Conservation (phyloP, 2,329 filamentous ascomycete genomes). For the Chaetomium olivaceum region DNA sequence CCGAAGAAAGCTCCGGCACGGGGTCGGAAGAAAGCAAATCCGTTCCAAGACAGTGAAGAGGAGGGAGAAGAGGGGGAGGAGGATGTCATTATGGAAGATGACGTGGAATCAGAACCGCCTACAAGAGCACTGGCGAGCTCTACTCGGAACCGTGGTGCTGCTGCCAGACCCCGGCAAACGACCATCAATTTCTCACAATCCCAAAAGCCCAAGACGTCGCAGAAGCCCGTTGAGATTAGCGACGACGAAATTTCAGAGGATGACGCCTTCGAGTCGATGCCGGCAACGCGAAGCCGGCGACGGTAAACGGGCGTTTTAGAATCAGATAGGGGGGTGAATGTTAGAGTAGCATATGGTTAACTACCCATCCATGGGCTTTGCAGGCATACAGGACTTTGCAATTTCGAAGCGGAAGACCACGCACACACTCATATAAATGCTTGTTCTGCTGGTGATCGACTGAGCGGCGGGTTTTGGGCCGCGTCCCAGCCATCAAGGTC, state of each 20-base stretch:
- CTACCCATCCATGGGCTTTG: background rate
- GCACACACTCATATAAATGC: background rate
- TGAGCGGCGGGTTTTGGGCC: background rate
- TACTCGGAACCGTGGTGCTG: slow-evolving; percentile 34
- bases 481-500: background rate
- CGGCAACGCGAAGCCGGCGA: slow-evolving; percentile 37
- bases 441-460: background rate
- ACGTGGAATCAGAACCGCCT: slow-evolving; percentile 43
- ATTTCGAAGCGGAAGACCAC: background rate
- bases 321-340: background rate
- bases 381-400: background rate
- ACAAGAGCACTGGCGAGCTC: slow-evolving; percentile 40
- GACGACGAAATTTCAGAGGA: slow-evolving; percentile 66
- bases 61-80: slow-evolving; percentile 42
- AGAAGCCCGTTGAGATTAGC: slow-evolving; percentile 59
- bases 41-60: slow-evolving; percentile 42
- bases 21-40: slow-evolving; percentile 45
- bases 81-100: slow-evolving; percentile 41
- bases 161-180: slow-evolving; percentile 47
- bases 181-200: slow-evolving; percentile 53
- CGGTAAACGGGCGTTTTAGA: slow-evolving; percentile 2
- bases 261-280: slow-evolving; percentile 57
- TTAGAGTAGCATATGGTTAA: background rate
- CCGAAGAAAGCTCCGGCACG: slow-evolving; percentile 49
- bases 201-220: slow-evolving; percentile 42